Base-by-base conservation (phyloP, 2,329 filamentous ascomycete species). In the Claviceps quebecensis region DNA sequence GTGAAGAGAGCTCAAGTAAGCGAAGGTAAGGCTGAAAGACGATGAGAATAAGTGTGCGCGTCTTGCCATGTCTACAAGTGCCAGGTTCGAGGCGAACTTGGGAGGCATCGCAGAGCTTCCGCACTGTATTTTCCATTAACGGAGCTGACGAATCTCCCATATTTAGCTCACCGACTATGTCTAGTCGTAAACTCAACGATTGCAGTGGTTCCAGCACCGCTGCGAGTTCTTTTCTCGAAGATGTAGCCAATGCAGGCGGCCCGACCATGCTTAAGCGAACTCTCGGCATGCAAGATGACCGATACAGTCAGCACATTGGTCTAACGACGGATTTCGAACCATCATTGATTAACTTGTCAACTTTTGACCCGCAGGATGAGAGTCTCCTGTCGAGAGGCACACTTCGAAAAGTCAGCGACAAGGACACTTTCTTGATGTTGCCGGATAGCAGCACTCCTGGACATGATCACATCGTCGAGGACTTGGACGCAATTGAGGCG, bases 271-370 rank as follows among this genome's bases (percentile, higher is more conserved):
- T 86, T 53, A 83, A 82, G 65, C 76, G 80, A 62, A 84, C 82
- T 16, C 72, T 93, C 53, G 87, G 87, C 54, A 74, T 93, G 57
- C 86, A 91, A 64, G 73, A 79, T 61, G 83, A 87, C 65, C 81
- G 85, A 54, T 88, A 85, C 65, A 88, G 85, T 68, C 84, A 87
- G 67, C 87, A 91, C 62, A 87, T 93, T 59, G 87, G 87, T 26
- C 80, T 84, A 53, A 91, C 86, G 48, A 89, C 86, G 48, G 85
- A 89, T 60, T 87, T 90, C 62, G 87, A 93, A 63, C 84, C 86
- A 16, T 83, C 83, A n/a, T 74, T 93, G 51, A 87, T 91, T 67
- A 86, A 87, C 59, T 74, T 91, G 22, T 89, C 86, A 22, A 76
- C 81, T 5, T 90, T 90, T 65, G 85, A 91, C 67, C 83, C 82